Percentiles rank a stretch among this genome's conserved stretches.
Conservation (phyloP, 2,329 filamentous ascomycete species). For the Mycosphaerella sp. region DNA sequence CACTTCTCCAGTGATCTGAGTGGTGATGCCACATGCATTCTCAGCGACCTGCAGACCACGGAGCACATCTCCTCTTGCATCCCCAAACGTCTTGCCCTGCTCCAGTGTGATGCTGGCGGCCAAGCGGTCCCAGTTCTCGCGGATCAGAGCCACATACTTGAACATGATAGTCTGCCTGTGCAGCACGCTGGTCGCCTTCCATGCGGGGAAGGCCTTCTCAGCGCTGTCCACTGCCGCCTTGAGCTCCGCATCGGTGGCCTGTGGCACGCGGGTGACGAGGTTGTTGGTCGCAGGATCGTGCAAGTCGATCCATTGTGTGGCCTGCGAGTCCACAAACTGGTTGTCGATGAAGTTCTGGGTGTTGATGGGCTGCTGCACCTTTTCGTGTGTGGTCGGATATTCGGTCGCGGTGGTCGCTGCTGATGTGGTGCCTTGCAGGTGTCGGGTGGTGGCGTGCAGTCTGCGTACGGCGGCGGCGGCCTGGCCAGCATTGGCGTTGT, state of each 20-base stretch:
- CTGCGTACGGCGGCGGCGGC: constrained; percentile 38
- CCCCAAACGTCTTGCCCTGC: constrained; percentile 82
- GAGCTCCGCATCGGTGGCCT: constrained; percentile 73
- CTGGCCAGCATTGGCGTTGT: constrained; percentile 33
- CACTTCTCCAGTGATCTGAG: constrained; percentile 74
- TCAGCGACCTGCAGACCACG: constrained; percentile 79
- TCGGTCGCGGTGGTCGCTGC: constrained; percentile 45
- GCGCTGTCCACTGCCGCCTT: constrained; percentile 68
- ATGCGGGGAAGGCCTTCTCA: constrained; percentile 65
- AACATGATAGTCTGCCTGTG: constrained; percentile 80
- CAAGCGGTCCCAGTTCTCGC: constrained; percentile 77
- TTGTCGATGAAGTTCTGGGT: constrained; percentile 81
- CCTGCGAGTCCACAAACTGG: constrained; percentile 61
- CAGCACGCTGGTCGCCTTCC: constrained; percentile 66
- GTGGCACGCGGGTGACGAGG: constrained; percentile 73
- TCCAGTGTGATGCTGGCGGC: constrained; percentile 80
- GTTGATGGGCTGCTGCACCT: constrained; percentile 59
- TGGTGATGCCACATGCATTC: constrained; percentile 71
- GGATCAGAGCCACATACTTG: constrained; percentile 71
- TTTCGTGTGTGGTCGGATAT: constrained; percentile 67
- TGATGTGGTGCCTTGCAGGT: constrained; percentile 47
- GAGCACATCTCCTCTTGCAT: constrained; percentile 74
- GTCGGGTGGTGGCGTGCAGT: constrained; percentile 51
- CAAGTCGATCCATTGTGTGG: constrained; percentile 69
- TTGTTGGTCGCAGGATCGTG: constrained; percentile 81